Evolutionary conservation across 495 filamentous ascomycete species (phyloP).

Genomic region (Thozetella sp.): DNA sequence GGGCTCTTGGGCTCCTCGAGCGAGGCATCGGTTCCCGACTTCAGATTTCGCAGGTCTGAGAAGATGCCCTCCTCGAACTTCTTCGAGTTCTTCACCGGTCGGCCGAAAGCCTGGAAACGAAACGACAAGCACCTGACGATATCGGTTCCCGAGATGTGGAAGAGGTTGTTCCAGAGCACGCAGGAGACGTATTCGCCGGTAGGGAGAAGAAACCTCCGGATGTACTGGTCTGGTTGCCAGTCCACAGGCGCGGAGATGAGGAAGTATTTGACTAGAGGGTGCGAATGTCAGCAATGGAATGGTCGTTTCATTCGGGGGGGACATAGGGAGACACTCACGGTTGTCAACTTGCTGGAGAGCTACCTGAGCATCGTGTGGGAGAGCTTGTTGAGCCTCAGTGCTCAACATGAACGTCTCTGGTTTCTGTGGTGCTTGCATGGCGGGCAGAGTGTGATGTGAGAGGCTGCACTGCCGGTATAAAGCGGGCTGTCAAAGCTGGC

Average conservation of each 20-base stretch:
- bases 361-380: conserved; percentile 95
- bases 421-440: conserved; percentile 67
- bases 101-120: conserved; percentile 96
- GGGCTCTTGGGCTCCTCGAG: conserved; percentile 98
- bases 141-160: conserved; percentile 98
- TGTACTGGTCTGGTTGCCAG: conserved; percentile 96
- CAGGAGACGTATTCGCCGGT: conserved; percentile 99
- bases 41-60: conserved; percentile 96
- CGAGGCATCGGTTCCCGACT: conserved; percentile 97
- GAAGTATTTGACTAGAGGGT: conserved; percentile 90
- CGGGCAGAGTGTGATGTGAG: conserved; percentile 51
- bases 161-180: conserved; percentile 97
- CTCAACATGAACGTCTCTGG: conserved; percentile 99
- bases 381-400: conserved; percentile 90
- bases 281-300: conserved; percentile 10
- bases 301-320: neutral
- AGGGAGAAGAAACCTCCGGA: conserved; percentile 90
- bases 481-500: conserved; percentile 4
- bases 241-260: conserved; percentile 98
- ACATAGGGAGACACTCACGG: conserved; percentile 59
- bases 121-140: conserved; percentile 98
- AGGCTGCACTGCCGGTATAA: conserved; percentile 16
- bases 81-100: conserved; percentile 98
- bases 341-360: conserved; percentile 98
- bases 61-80: conserved; percentile 99